phyloP scores from a whole-genome alignment of 108 stramenopile genomes.

The Poteriospumella lacustris region DNA sequence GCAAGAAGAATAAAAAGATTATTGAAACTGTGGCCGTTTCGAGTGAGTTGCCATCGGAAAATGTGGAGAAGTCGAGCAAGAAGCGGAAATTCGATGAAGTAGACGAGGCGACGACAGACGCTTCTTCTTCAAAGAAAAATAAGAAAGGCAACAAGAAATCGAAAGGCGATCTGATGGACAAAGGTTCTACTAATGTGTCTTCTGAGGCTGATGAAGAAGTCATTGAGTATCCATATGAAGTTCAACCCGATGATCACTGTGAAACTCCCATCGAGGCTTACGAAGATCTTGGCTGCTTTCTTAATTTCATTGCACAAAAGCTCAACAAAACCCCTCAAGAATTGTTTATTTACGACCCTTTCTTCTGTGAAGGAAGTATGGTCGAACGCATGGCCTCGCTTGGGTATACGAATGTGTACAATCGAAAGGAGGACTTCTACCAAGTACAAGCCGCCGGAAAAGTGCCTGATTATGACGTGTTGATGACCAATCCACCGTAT shows the following conservation, averaged over 20 bases:
- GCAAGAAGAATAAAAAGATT: no score
- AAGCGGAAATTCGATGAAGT: no score
- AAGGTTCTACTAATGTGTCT: no score
- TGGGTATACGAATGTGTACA: slow-evolving; percentile 80
- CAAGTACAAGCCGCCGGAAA: slow-evolving; percentile 1
- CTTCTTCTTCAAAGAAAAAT: no score
- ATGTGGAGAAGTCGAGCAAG: no score
- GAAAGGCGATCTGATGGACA: no score
- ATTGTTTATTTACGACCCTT: slow-evolving; percentile 86
- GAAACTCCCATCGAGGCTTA: slow-evolving; percentile 86
- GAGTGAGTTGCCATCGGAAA: no score
- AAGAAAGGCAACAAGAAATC: no score
- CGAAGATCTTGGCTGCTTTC: slow-evolving; percentile 67
- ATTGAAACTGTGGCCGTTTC: no score
- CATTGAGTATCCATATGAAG: slow-evolving; percentile 38
- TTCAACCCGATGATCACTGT: slow-evolving; percentile 74
- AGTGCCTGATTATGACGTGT: slow-evolving; percentile 69
- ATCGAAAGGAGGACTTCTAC: slow-evolving; percentile 65
- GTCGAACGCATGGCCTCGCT: slow-evolving; percentile 61
- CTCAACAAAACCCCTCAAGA: slow-evolving; percentile 45
- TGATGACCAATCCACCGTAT: slow-evolving; percentile 95
- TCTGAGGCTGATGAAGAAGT: no score
- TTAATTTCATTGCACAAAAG: slow-evolving; percentile 48
- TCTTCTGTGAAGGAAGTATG: slow-evolving; percentile 89
- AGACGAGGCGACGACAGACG: no score